Evolutionary conservation across 192 early-diverging fungal genomes (phyloP), one percentile per base, ranked within the genome.

Genomic region (Backusella tarrabulga): DNA sequence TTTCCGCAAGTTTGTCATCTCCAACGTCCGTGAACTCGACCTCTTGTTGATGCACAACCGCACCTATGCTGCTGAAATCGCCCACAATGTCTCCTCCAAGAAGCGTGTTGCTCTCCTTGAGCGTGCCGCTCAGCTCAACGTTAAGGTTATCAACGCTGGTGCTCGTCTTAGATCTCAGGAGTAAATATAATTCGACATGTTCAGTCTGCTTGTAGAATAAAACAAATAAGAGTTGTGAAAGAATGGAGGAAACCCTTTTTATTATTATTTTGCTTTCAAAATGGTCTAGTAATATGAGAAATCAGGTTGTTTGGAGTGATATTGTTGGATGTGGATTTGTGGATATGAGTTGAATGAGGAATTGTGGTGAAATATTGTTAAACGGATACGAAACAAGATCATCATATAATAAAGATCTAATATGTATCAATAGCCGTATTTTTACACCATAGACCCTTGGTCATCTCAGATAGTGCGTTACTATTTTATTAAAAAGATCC

Each of bases 11-110:
- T 98, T 97, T 90, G 80, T 95, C 23, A 91, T 99, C 84, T 87
- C 89, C 87, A 99, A 98, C 92, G 88, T 91, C 74, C 80, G 83
- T 80, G 98, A 99, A 80, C 91, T 99, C 78, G 95, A 99, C 86
- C 83, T 97, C 67, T 91, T 99, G 76, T 88, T 99, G 86, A 99
- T 99, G 98, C 97, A 97, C 91, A 99, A 99, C 97, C 93, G 95
- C 83, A 92, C 92, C 83, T 99, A 95, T 89, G 95, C 97, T 75
- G 98, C 97, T 79, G 97, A 99, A 91, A 98, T 99, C 80, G 97
- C 96, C 85, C 96, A 97, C 93, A 95, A 93, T 88, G 94, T 99
- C 78, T 92, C 91, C 72, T 93, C 96, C 87, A 92, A 92, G 89
- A 98, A 99, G 89, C 90, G 98, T 75, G 88, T 97, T 68, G 91